Conservation (phyloP, 805 yeast genomes). For the Candida ascalaphidarum region DNA sequence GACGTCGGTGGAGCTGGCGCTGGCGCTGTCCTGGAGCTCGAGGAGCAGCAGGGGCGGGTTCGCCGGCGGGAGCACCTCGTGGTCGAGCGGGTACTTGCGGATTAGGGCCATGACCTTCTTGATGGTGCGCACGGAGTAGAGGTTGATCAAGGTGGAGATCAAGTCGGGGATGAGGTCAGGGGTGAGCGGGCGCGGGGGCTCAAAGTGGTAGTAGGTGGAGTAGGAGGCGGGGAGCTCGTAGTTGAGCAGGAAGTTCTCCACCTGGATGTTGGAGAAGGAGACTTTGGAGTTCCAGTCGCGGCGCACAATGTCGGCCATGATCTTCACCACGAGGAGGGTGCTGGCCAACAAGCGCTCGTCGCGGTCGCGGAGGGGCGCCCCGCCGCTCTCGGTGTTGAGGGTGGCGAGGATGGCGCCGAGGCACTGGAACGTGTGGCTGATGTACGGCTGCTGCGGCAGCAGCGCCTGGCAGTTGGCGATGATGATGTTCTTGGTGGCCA, state of each 20-base stretch:
- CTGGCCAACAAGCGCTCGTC: slow-evolving; percentile 23
- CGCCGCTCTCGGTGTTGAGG: slow-evolving; percentile 14
- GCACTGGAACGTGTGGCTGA: slow-evolving; percentile 11
- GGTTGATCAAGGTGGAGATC: slow-evolving; percentile 20
- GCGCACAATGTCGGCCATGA: slow-evolving; percentile 20
- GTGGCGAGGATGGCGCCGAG: slow-evolving; percentile 15
- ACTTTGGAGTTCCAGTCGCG: slow-evolving; percentile 15
- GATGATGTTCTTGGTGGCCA: slow-evolving; percentile 21
- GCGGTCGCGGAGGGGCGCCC: slow-evolving; percentile 14
- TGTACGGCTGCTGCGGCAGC: slow-evolving; percentile 6
- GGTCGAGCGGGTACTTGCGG: slow-evolving; percentile 5
- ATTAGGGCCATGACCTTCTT: slow-evolving; percentile 19
- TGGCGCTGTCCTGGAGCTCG: neutral
- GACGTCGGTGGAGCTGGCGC: neutral
- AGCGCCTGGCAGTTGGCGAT: slow-evolving; percentile 5
- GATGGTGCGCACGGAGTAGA: slow-evolving; percentile 21
- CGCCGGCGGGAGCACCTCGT: slow-evolving; percentile 1
- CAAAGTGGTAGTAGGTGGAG: slow-evolving; percentile 19
- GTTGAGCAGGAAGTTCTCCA: slow-evolving; percentile 3
- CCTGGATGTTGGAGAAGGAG: neutral
- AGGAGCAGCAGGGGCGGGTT: neutral
- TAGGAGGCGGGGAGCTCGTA: slow-evolving; percentile 8
- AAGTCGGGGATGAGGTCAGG: slow-evolving; percentile 9
- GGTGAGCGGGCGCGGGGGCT: slow-evolving; percentile 18
- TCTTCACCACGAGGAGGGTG: slow-evolving; percentile 21